Percentiles rank a stretch among this genome's conserved stretches.
phyloP scores from a whole-genome alignment of 495 filamentous ascomycete species.

The Aspergillus saccharolyticus region DNA sequence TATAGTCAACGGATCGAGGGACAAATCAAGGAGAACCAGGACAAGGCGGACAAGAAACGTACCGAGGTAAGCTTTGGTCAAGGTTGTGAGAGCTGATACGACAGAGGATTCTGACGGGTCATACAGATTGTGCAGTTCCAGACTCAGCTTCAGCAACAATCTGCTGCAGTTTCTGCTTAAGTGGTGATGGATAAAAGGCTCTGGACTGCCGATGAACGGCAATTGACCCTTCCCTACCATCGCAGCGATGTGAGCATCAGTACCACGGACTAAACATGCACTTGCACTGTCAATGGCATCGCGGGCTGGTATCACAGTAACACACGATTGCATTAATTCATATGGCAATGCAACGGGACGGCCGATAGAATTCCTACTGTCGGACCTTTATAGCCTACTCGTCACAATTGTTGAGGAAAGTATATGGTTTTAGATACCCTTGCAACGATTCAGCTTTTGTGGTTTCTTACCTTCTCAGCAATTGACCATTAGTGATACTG shows the following conservation, averaged over 20 bases:
- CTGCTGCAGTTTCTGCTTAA: slow-evolving; percentile 34
- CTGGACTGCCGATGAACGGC: not conserved
- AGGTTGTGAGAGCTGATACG: not conserved
- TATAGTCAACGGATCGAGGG: slow-evolving; percentile 74
- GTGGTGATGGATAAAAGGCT: not conserved
- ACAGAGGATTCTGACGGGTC: slow-evolving; percentile 14
- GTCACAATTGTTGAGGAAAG: not conserved
- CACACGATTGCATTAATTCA: not conserved
- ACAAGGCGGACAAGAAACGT: slow-evolving; percentile 77
- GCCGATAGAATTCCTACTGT: not conserved
- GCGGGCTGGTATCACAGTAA: not conserved
- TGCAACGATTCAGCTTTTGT: not conserved
- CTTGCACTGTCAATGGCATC: not conserved
- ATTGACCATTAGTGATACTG: not conserved
- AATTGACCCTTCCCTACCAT: not conserved
- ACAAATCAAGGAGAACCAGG: slow-evolving; percentile 73
- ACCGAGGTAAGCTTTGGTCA: slow-evolving; percentile 47
- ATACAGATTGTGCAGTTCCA: slow-evolving; percentile 43
- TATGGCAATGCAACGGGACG: not conserved
- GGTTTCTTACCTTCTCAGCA: not conserved
- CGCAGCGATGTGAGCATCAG: not conserved
- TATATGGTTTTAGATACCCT: slow-evolving; percentile 2
- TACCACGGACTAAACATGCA: not conserved
- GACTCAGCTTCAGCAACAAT: slow-evolving; percentile 36
- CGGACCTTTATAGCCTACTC: not conserved